Base-by-base conservation (phyloP, 2,329 filamentous ascomycete species). In the Blumeria hordei region DNA sequence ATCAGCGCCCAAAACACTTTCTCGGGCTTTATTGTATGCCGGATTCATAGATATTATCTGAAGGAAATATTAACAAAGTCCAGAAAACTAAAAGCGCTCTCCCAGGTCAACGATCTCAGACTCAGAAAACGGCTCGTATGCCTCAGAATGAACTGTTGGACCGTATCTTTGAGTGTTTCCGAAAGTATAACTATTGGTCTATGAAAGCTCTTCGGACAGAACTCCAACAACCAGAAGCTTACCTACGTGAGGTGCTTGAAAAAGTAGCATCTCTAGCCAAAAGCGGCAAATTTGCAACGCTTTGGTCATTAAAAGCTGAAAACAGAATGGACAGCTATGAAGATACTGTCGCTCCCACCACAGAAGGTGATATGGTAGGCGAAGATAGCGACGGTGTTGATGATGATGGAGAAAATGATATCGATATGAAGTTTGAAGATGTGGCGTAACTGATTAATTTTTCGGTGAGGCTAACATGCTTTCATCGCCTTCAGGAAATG, bases 141-240 rank as follows among this genome's bases (percentile, higher is more conserved):
- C 81, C 87, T 47, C 81, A 88, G 67, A 83, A 87, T 72, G 83
- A 92, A 63, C 79, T 98, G 59, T 71, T 94, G 69, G 88, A 95
- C 69, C 76, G 78, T 59, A 80, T 98, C 58, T 88, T 90, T 71
- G 71, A 76, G 52, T 83, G 81, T 65, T 98, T 95, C 78, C 78
- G 81, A 56, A 73, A 83, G 63, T 94, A 84, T 73, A 80, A 82
- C 62, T 96, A 92, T 69, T 98, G 90, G 88, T 81, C 84, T n/a
- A 85, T 96, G 74, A 88, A 86, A 64, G 78, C 83, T 5, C 76
- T 98, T 61, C 86, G 87, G 59, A 74, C 79, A 53, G 72, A 76
- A 58, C 77, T 93, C 41, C 77, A 81, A 57, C 92, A 98, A 69
- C 92, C 92, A 1, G 92, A 96, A 66, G 81, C 83, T n/a, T 96